Conservation (phyloP, 2,329 filamentous ascomycete species). For the Aspergillus sp. region DNA sequence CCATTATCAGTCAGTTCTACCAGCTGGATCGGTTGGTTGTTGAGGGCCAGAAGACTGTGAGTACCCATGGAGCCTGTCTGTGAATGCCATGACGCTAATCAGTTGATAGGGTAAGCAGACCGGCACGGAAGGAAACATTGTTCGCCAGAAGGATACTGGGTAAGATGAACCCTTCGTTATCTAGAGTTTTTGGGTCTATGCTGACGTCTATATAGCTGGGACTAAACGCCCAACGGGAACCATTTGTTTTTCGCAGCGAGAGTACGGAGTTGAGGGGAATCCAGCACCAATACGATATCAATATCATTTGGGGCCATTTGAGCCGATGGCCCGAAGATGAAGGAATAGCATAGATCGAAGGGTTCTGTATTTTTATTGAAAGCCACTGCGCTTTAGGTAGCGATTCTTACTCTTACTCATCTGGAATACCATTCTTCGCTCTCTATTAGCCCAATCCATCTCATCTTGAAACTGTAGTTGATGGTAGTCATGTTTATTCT, state of each 20-base stretch:
- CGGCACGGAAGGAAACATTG: constrained; percentile 65
- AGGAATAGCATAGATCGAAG: constrained; percentile 16
- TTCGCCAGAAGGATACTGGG: constrained; percentile 79
- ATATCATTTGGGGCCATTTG: constrained; percentile 2
- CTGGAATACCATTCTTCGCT: constrained; percentile 14
- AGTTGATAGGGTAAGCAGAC: constrained; percentile 49
- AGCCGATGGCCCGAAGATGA: constrained; percentile 5
- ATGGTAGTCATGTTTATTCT: too few relatives aligned
- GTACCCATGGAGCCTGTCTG: constrained; percentile 28
- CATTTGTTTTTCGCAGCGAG: background rate
- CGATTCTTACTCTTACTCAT: constrained; percentile 5
- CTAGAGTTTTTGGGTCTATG: background rate
- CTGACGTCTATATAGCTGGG: constrained; percentile 30
- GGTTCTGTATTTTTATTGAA: constrained; percentile 27
- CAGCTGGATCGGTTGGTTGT: constrained; percentile 89
- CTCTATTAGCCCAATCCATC: background rate
- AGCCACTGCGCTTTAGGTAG: constrained; percentile 17
- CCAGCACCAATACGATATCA: constrained; percentile 11
- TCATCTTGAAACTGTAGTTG: background rate
- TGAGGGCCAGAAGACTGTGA: constrained; percentile 78
- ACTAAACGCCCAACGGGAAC: constrained; percentile 21
- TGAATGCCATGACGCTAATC: background rate
- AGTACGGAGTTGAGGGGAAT: constrained; percentile 9
- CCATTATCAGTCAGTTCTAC: constrained; percentile 91
- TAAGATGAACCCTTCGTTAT: constrained; percentile 40